Percentiles rank a stretch among this genome's conserved stretches.
Evolutionary conservation across 495 filamentous ascomycete species (phyloP).

Genomic region (Recurvomyces mirabilis): DNA sequence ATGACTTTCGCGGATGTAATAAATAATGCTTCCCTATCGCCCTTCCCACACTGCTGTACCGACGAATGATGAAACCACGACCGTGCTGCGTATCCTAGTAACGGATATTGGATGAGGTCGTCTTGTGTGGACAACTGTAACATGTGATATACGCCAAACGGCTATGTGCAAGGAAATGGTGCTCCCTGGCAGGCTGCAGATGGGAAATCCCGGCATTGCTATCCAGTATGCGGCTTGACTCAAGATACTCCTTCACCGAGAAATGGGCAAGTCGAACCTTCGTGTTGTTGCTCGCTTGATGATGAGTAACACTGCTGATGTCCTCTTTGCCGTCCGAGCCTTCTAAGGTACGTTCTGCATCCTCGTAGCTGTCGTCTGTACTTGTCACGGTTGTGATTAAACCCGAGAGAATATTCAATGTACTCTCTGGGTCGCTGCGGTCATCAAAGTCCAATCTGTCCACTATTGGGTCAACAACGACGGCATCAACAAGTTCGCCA

Average conservation of each 20-base stretch:
- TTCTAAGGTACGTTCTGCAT: no score
- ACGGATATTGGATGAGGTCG: constrained; percentile 13
- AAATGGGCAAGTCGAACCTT: constrained; percentile 22
- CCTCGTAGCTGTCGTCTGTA: background rate
- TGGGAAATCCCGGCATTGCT: constrained; percentile 6
- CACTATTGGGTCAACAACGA: constrained; percentile 3
- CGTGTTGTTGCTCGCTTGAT: background rate
- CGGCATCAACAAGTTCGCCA: constrained; percentile 18
- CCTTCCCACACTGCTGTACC: constrained; percentile 1
- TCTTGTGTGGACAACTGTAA: constrained; percentile 7
- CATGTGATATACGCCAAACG: constrained; percentile 15
- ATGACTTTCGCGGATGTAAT: background rate
- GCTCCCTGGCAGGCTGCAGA: background rate
- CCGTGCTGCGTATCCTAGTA: constrained; percentile 14
- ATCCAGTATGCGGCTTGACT: constrained; percentile 12
- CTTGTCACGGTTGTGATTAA: constrained; percentile 9
- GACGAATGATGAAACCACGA: constrained; percentile 10
- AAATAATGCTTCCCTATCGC: constrained; percentile 5
- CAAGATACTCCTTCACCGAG: constrained; percentile 25
- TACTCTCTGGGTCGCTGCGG: constrained; percentile 7
- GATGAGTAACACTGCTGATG: background rate
- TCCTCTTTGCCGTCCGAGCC: background rate
- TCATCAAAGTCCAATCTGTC: constrained; percentile 10
- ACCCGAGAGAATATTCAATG: constrained; percentile 16
- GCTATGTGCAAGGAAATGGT: constrained; percentile 13